Evolutionary conservation across 495 filamentous ascomycete species (phyloP), one percentile per base, ranked within the genome.

Genomic region (Penicillium roqueforti): DNA sequence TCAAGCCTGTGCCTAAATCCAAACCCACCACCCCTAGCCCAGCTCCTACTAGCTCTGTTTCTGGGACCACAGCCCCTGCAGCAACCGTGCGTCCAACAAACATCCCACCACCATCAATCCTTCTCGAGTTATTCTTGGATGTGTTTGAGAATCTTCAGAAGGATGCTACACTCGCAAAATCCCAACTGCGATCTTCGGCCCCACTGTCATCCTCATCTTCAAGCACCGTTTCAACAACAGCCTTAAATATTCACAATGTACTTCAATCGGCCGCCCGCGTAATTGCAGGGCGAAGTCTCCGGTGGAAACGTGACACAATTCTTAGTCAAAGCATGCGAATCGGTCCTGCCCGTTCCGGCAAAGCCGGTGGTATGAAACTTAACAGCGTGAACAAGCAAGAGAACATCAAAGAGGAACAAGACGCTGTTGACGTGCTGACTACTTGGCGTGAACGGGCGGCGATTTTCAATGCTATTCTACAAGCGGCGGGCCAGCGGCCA

Each of bases 321-420:
- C 80, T 97, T n/a, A 79, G 84, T n/a, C 88, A 95, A 68, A 81
- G 84, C 60, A 95, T 92, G 88, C 83, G 85, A 44, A 93, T 97
- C 57, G 85, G 87, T 0, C 81, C 83, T 11, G 87, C 89, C 2
- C 81, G 79, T 22, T 75, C 82, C 10, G 81, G 81, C 2, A 86
- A 84, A 55, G 55, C 73, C 22, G 81, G 78, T 41, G 91, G 92
- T 22, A 96, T 97, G 93, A 97, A 96, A 68, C 81, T 97, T 8
- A 83, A 84, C 3, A 84, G 86, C 7, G 74, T 95, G 13, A 90
- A 92, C 67, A 89, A 86, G 68, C 75, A 82, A 23, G 91, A 97
- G 69, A 73, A 78, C 32, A 81, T 83, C 31, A 88, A 86, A 58
- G 93, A 98, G 73, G 88, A 95, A 53, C 80, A 92, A 63, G 92